Evolutionary conservation across 306 rosid species (phyloP).

Genomic region (Cucurbita moschata): DNA sequence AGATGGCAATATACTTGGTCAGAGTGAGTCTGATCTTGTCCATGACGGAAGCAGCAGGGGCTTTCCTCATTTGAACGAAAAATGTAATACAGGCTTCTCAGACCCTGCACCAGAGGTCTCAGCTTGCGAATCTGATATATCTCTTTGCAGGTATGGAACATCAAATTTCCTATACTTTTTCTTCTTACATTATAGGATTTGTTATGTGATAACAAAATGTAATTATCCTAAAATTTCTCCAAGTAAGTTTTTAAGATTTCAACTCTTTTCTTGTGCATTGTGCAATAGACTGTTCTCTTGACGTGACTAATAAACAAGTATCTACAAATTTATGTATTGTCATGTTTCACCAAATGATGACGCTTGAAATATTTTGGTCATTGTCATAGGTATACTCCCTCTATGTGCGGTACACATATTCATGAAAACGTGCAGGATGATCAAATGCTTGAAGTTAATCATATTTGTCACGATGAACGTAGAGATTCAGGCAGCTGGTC

Average conservation of each 20-base stretch:
- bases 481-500: slow-evolving; percentile 62
- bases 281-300: background rate
- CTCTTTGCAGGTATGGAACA: slow-evolving; percentile 49
- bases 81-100: slow-evolving; percentile 18
- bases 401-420: slow-evolving; percentile 34
- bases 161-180: slow-evolving; percentile 9
- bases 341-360: background rate
- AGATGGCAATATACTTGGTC: slow-evolving; percentile 53
- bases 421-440: slow-evolving; percentile 33
- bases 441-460: slow-evolving; percentile 28
- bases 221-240: background rate
- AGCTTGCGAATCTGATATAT: slow-evolving; percentile 34
- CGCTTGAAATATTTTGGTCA: background rate
- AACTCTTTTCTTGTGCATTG: background rate
- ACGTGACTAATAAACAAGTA: background rate
- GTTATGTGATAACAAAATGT: background rate
- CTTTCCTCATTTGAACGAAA: slow-evolving; percentile 24
- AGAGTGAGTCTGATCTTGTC: slow-evolving; percentile 30
- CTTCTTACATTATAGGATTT: background rate
- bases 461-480: slow-evolving; percentile 46
- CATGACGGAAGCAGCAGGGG: slow-evolving; percentile 23
- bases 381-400: slow-evolving; percentile 14
- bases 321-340: background rate
- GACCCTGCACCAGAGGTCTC: slow-evolving; percentile 40
- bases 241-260: background rate